Conservation (phyloP, 179 eudicot species). For the Silene coronaria region DNA sequence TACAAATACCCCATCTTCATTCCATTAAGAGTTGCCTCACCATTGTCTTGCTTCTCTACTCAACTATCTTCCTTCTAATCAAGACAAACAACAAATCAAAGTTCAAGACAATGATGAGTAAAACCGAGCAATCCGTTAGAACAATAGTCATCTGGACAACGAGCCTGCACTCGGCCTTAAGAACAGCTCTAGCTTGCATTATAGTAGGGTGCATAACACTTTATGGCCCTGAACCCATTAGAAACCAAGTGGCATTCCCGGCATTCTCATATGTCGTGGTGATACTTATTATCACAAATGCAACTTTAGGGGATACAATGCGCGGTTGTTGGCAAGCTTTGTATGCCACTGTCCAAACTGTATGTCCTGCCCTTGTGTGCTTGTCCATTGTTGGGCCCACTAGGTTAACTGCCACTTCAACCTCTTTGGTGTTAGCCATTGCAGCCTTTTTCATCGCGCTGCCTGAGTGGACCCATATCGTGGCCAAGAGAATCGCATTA, state of each 20-base stretch:
- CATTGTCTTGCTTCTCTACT: conserved; percentile 12
- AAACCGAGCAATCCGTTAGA: conserved; percentile 25
- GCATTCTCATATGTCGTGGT: conserved; percentile 65
- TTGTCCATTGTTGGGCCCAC: conserved; percentile 53
- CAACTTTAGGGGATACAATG: conserved; percentile 55
- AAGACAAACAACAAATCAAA: not conserved
- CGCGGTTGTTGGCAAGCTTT: conserved; percentile 50
- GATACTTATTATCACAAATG: conserved; percentile 47
- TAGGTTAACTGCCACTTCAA: conserved; percentile 32
- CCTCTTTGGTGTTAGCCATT: conserved; percentile 38
- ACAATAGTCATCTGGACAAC: conserved; percentile 39
- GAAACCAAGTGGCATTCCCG: conserved; percentile 38
- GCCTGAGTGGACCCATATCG: conserved; percentile 46
- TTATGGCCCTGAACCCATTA: conserved; percentile 40
- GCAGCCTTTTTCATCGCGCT: conserved; percentile 49
- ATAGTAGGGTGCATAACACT: conserved; percentile 51
- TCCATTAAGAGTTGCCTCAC: not conserved
- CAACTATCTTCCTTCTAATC: not conserved
- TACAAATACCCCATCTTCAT: conserved; percentile 24
- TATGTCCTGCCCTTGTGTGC: conserved; percentile 52
- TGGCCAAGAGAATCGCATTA: conserved; percentile 60
- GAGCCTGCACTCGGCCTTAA: conserved; percentile 44
- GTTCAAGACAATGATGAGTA: conserved; percentile 6
- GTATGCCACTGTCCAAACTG: conserved; percentile 43
- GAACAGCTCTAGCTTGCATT: conserved; percentile 59